Conservation (phyloP, 768 basidiomycete genomes). For the Dioszegia crocea region DNA sequence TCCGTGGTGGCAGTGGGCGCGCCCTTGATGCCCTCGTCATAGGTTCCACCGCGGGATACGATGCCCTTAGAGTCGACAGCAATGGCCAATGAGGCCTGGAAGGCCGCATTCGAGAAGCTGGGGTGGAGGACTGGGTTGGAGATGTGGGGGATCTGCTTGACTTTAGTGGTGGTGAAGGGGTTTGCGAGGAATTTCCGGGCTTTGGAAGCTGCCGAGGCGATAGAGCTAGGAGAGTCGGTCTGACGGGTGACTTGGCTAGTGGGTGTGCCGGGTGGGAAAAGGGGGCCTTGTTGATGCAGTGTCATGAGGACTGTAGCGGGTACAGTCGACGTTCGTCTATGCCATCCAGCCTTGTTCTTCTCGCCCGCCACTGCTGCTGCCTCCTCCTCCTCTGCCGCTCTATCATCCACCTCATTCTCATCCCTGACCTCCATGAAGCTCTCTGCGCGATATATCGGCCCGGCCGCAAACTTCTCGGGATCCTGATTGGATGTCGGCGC, state of each 20-base stretch:
- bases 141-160: constrained; percentile 19
- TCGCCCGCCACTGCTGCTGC: background rate
- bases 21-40: background rate
- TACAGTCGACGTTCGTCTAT: constrained; percentile 7
- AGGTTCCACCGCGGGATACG: constrained; percentile 19
- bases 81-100: constrained; percentile 34
- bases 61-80: constrained; percentile 35
- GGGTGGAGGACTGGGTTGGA: constrained; percentile 33
- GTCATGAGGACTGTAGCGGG: constrained; percentile 7
- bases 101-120: constrained; percentile 30
- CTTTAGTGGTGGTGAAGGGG: constrained; percentile 21
- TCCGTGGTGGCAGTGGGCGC: background rate
- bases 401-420: constrained; percentile 6
- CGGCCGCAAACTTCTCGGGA: constrained; percentile 2
- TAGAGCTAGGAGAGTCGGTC: constrained; percentile 8
- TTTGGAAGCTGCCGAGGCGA: constrained; percentile 10
- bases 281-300: background rate
- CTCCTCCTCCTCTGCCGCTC: background rate
- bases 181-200: constrained; percentile 17
- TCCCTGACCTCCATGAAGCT: constrained; percentile 8
- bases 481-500: background rate
- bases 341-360: constrained; percentile 5
- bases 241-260: constrained; percentile 2
- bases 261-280: background rate
- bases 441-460: constrained; percentile 4